A percentile compares a stretch with the other conserved stretches of the same genome.
phyloP scores from a whole-genome alignment of 345 rosid genomes.

The Moringa oleifera region DNA sequence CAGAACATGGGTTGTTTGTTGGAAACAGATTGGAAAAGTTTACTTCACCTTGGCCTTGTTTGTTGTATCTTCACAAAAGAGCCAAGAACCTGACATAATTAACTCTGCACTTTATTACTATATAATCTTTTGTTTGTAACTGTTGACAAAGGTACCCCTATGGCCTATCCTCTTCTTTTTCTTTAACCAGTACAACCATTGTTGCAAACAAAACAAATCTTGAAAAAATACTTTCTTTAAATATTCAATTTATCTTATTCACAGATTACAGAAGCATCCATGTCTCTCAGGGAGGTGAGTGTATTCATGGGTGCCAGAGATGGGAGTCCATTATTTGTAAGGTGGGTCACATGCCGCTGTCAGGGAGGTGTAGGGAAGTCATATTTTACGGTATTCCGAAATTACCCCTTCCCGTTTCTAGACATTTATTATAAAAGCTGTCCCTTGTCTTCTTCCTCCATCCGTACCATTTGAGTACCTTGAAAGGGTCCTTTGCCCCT shows the following conservation, averaged over 20 bases:
- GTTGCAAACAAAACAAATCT: not conserved
- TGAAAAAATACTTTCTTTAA: not conserved
- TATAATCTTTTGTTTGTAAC: not conserved
- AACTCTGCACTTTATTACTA: conserved; percentile 4
- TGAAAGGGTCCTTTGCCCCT: no score
- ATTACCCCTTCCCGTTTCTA: conserved; percentile 1
- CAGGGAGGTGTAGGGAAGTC: conserved; percentile 22
- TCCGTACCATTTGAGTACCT: conserved; percentile 9
- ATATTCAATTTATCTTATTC: conserved; percentile 4
- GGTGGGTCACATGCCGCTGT: conserved; percentile 59
- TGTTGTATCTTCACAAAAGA: conserved; percentile 1
- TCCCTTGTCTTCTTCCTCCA: not conserved
- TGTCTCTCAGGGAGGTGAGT: conserved; percentile 21
- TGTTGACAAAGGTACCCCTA: conserved; percentile 5
- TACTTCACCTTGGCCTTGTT: conserved; percentile 6
- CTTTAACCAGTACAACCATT: not conserved
- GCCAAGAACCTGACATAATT: conserved; percentile 26
- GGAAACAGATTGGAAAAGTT: conserved; percentile 42
- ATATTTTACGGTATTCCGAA: not conserved
- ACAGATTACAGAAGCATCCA: conserved; percentile 4
- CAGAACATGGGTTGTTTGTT: conserved; percentile 52
- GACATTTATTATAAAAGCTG: conserved; percentile 10
- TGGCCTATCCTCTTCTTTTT: no score
- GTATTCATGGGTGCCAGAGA: conserved; percentile 1
- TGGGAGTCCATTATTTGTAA: conserved; percentile 27